These are phyloP conservation scores for Aciculosporium take DNA, from an alignment of 2,329 filamentous ascomycete species.

Conservation along the genomic window DNA sequence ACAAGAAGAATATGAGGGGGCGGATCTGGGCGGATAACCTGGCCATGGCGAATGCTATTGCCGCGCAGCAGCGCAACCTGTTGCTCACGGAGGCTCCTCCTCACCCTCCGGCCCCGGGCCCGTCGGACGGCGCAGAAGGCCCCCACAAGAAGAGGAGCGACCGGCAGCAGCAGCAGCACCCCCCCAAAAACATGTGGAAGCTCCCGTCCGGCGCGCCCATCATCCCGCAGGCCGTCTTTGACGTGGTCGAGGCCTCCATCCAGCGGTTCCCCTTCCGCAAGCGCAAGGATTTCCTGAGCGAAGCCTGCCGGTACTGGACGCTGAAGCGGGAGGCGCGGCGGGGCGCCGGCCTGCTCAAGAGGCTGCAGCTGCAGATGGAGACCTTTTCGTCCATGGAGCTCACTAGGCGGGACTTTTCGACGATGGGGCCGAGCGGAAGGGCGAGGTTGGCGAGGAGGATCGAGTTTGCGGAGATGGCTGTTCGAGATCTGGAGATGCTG, in stretches of 20 bases:
- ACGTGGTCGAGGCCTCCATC: constrained; percentile 71
- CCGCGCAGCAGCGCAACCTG: constrained; percentile 53
- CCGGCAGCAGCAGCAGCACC: too few relatives aligned
- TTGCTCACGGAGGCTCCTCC: constrained; percentile 48
- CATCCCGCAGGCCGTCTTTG: constrained; percentile 77
- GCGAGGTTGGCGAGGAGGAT: constrained; percentile 68
- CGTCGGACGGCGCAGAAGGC: constrained; percentile 71
- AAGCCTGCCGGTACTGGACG: constrained; percentile 96
- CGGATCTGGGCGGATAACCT: constrained; percentile 88
- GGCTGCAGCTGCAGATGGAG: constrained; percentile 87
- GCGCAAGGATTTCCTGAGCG: constrained; percentile 81
- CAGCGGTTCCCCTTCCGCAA: constrained; percentile 68
- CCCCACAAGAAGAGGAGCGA: constrained; percentile 63
- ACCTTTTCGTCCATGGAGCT: constrained; percentile 97
- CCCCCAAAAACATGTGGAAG: constrained; percentile 52
- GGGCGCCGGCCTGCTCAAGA: constrained; percentile 81
- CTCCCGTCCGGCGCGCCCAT: constrained; percentile 88
- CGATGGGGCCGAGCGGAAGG: constrained; percentile 76
- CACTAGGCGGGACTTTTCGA: constrained; percentile 85
- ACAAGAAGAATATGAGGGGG: constrained; percentile 77
- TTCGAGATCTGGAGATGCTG: too few relatives aligned
- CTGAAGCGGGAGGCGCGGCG: constrained; percentile 85
- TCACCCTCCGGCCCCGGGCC: constrained; percentile 56
- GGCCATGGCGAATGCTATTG: constrained; percentile 64
- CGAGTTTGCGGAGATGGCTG: constrained; percentile 69